phyloP scores from a whole-genome alignment of 2,329 filamentous ascomycete genomes.

The Macroventuria anomochaeta region DNA sequence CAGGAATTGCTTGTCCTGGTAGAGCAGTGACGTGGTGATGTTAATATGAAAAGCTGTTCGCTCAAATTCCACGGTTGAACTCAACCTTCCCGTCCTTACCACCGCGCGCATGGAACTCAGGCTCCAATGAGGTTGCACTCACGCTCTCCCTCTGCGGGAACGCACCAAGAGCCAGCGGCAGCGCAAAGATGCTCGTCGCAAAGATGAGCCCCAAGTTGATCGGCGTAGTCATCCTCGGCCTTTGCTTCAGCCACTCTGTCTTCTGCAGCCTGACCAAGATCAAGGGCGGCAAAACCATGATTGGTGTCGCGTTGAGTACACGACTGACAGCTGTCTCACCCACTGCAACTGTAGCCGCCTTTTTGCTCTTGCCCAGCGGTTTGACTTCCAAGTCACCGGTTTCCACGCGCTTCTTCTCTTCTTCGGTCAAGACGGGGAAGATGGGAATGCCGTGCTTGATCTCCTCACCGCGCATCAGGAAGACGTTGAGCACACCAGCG shows the following conservation, averaged over 20 bases:
- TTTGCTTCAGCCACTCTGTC: constrained; percentile 78
- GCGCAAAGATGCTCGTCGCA: constrained; percentile 82
- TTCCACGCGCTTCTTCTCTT: constrained; percentile 70
- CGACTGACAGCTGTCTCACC: constrained; percentile 90
- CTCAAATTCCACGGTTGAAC: constrained; percentile 91
- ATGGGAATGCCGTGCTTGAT: constrained; percentile 93
- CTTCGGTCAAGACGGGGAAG: constrained; percentile 77
- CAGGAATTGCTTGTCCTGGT: background rate
- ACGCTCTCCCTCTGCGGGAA: constrained; percentile 93
- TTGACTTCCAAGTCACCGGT: constrained; percentile 65
- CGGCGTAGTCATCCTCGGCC: constrained; percentile 78
- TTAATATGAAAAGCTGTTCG: background rate
- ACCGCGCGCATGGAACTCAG: constrained; percentile 83
- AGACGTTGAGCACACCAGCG: constrained; percentile 91
- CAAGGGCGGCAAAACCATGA: constrained; percentile 95
- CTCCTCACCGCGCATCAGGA: constrained; percentile 96
- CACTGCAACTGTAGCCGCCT: constrained; percentile 87
- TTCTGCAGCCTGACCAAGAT: constrained; percentile 84
- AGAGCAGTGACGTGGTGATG: background rate
- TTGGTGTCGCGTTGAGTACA: constrained; percentile 91
- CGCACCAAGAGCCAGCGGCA: constrained; percentile 86
- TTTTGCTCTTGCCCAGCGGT: constrained; percentile 84
- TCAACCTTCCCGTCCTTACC: constrained; percentile 85
- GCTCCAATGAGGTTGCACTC: constrained; percentile 75
- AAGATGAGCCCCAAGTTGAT: constrained; percentile 89